phyloP scores from a whole-genome alignment of 305 asterid species.

The Solanum hybrid region DNA sequence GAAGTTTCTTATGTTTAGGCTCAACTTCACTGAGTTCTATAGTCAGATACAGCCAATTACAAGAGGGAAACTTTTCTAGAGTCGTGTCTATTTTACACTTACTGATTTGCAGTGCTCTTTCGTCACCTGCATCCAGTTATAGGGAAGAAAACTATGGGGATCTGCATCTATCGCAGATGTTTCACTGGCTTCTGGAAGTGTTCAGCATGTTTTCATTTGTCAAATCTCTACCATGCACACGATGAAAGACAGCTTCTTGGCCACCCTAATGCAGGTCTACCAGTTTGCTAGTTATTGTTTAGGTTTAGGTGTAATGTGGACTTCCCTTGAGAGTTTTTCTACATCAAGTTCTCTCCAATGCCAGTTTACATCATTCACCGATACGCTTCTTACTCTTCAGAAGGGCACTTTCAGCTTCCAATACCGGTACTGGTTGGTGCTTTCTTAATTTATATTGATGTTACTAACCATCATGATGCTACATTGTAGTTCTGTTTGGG shows the following conservation, averaged over 20 bases:
- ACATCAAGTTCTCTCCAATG: not conserved
- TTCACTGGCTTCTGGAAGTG: not conserved
- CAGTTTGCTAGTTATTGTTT: not conserved
- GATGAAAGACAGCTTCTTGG: not conserved
- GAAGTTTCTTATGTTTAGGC: conserved; percentile 89
- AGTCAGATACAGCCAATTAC: conserved; percentile 45
- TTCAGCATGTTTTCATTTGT: not conserved
- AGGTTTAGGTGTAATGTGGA: not conserved
- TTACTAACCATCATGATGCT: not conserved
- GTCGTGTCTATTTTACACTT: not conserved
- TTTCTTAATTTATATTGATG: not conserved
- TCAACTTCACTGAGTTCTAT: conserved; percentile 91
- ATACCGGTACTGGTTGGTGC: not conserved
- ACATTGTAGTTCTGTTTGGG: not conserved
- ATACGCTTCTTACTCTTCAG: not conserved
- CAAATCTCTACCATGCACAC: not conserved
- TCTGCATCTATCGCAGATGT: not conserved
- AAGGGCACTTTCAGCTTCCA: not conserved
- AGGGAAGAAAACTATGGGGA: not conserved
- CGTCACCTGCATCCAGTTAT: not conserved
- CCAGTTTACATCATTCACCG: not conserved
- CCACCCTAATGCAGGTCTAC: not conserved
- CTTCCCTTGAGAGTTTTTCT: not conserved
- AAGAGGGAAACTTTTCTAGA: conserved; percentile 46
- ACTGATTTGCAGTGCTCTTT: not conserved